These are phyloP conservation scores for Cystobasidium onofrii DNA, from an alignment of 768 basidiomycete genomes.

Conservation along the genomic window DNA sequence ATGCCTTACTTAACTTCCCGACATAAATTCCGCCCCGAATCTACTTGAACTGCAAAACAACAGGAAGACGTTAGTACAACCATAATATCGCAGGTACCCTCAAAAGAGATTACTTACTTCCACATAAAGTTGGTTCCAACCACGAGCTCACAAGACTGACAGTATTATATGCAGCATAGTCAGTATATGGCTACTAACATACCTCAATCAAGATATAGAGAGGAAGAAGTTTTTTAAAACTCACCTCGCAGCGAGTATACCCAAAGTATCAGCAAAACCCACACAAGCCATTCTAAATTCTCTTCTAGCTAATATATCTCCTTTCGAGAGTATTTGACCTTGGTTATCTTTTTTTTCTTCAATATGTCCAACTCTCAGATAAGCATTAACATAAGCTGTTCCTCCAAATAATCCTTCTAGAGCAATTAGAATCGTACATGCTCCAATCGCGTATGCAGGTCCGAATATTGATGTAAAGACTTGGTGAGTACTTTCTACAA, in stretches of 20 bases:
- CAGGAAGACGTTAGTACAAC: not conserved
- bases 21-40: constrained; percentile 15
- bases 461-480: constrained; percentile 50
- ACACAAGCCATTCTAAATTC: constrained; percentile 88
- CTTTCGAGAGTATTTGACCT: constrained; percentile 55
- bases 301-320: constrained; percentile 52
- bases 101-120: constrained; percentile 5
- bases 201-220: not conserved
- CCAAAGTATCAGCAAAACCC: constrained; percentile 68
- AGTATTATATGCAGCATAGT: not conserved
- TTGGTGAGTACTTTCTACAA: constrained; percentile 62
- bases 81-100: not conserved
- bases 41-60: constrained; percentile 5
- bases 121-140: constrained; percentile 26
- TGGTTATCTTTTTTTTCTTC: constrained; percentile 49
- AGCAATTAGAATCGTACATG: constrained; percentile 69
- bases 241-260: constrained; percentile 27
- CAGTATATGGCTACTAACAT: too few species aligned
- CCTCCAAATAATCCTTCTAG: constrained; percentile 90
- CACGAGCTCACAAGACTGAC: constrained; percentile 24
- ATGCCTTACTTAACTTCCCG: constrained; percentile 5
- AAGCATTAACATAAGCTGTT: constrained; percentile 84
- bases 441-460: constrained; percentile 36
- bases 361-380: constrained; percentile 50
- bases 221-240: not conserved